Evolutionary conservation across 2,329 filamentous ascomycete species (phyloP).

Genomic region (Trichoderma atrobrunneum): DNA sequence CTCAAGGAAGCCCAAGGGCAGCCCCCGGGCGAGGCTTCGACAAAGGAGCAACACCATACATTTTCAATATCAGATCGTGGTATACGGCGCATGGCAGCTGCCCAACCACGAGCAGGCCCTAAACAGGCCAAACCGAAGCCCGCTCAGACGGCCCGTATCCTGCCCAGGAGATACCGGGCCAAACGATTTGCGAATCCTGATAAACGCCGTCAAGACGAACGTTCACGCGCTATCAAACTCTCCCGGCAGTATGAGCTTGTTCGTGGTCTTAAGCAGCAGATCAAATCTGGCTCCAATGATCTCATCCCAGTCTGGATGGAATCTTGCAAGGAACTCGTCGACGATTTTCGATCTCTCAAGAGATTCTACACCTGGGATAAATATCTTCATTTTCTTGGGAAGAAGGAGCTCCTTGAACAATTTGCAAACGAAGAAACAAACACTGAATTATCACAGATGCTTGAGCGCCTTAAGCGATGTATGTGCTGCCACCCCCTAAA

Average conservation of each 20-base stretch:
- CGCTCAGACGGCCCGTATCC: constrained; percentile 20
- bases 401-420: constrained; percentile 27
- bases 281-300: constrained; percentile 41
- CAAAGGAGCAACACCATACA: neutral
- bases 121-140: constrained; percentile 4
- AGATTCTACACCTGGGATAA: constrained; percentile 67
- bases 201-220: constrained; percentile 44
- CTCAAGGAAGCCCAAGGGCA: constrained; percentile 51
- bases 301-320: constrained; percentile 55
- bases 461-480: constrained; percentile 55
- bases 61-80: neutral
- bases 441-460: constrained; percentile 53
- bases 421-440: constrained; percentile 30
- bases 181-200: constrained; percentile 46
- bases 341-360: constrained; percentile 62
- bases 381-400: constrained; percentile 56
- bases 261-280: constrained; percentile 41
- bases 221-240: constrained; percentile 39
- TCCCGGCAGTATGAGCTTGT: constrained; percentile 45
- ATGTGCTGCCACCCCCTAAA: constrained; percentile 28
- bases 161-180: constrained; percentile 44
- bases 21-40: constrained; percentile 21
- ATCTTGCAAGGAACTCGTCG: constrained; percentile 57
- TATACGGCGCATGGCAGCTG: neutral
- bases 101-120: constrained; percentile 8